These are phyloP conservation scores for Mrakia blollopis DNA, from an alignment of 768 basidiomycete genomes.

Conservation along the genomic window DNA sequence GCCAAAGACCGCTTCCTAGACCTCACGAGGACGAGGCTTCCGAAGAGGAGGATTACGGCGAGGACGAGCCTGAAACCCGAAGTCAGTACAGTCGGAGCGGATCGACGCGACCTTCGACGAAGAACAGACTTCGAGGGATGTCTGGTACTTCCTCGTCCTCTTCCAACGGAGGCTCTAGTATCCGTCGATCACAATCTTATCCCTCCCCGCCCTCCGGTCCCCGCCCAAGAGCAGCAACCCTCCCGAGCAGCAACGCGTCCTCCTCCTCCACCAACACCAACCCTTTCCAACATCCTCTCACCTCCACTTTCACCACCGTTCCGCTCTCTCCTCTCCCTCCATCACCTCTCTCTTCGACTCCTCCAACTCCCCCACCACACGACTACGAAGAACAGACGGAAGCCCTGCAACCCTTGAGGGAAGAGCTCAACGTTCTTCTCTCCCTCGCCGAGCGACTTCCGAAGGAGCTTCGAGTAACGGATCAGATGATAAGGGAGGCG, in stretches of 20 bases:
- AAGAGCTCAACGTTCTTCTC: slow-evolving; percentile 3
- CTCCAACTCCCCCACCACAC: neutral
- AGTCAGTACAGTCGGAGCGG: neutral
- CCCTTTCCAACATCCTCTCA: neutral
- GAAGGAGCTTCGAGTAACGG: neutral
- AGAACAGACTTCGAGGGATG: neutral
- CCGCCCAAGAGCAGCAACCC: neutral
- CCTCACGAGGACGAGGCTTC: neutral
- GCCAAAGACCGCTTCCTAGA: neutral
- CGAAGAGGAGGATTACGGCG: neutral
- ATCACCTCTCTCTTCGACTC: neutral
- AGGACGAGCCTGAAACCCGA: neutral
- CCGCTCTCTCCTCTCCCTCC: neutral
- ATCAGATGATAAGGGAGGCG: neutral
- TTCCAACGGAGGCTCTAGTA: neutral
- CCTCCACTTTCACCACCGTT: neutral
- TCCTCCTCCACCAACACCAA: neutral
- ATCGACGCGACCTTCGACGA: neutral
- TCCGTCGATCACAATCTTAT: neutral
- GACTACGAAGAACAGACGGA: neutral
- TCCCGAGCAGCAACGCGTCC: neutral
- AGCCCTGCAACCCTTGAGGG: neutral
- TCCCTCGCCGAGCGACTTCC: neutral
- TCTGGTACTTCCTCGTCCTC: neutral
- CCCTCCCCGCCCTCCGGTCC: neutral